Conservation (phyloP, 108 stramenopile species). For the Parmales sp. region DNA sequence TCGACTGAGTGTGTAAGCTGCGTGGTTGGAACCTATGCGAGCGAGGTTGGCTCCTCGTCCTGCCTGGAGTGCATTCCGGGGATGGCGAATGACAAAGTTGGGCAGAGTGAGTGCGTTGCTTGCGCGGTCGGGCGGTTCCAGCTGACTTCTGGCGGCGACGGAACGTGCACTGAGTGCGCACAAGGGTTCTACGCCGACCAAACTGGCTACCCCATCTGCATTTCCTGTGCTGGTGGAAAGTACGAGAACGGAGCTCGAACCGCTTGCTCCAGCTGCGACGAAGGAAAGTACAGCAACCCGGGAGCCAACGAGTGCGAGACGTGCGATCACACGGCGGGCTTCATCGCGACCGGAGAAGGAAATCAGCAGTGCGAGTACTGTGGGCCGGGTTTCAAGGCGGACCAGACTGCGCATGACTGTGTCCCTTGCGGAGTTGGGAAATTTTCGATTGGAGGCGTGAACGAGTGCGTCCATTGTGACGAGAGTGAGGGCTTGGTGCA, state of each 20-base stretch:
- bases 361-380: neutral
- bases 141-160: no score
- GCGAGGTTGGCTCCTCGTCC: no score
- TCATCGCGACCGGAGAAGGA: neutral
- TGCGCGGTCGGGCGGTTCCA: no score
- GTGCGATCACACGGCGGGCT: conserved; percentile 8
- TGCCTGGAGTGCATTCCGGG: no score
- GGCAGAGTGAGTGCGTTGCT: no score
- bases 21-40: no score
- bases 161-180: neutral
- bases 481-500: no score
- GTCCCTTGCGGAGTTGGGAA: neutral
- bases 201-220: neutral
- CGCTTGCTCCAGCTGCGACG: neutral
- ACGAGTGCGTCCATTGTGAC: neutral
- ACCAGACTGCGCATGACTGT: neutral
- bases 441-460: neutral
- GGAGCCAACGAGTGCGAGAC: neutral
- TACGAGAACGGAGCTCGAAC: neutral
- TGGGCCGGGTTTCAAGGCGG: neutral
- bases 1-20: neutral
- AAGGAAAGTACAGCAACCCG: neutral
- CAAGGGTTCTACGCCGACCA: neutral
- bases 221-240: neutral
- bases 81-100: no score